phyloP scores from a whole-genome alignment of 371 early-diverging fungal species.

The Mucor irregularis region DNA sequence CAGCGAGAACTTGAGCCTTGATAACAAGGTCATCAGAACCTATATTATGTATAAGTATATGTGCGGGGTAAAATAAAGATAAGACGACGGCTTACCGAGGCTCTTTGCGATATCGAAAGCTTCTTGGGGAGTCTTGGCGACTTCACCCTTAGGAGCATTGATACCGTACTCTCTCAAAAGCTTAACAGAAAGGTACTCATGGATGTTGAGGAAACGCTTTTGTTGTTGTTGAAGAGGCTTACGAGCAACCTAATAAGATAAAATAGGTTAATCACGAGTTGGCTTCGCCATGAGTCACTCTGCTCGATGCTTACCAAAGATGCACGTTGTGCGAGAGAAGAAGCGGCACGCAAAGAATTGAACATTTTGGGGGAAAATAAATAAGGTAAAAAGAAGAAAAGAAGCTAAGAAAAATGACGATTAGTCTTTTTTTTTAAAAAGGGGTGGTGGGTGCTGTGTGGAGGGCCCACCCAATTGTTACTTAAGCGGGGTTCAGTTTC shows the following conservation, averaged over 20 bases:
- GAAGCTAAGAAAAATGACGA: conserved; percentile 10
- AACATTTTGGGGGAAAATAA: conserved; percentile 42
- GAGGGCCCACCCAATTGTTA: conserved; percentile 5
- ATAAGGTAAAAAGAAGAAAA: conserved; percentile 5
- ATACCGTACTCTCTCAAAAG: conserved; percentile 91
- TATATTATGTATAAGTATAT: conserved; percentile 20
- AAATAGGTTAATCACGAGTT: background rate
- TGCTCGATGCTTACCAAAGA: conserved; percentile 64
- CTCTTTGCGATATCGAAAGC: conserved; percentile 85
- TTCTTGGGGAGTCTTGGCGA: conserved; percentile 88
- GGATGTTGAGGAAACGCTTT: conserved; percentile 93
- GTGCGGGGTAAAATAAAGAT: conserved; percentile 2
- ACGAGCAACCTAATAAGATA: conserved; percentile 44
- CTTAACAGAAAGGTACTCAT: conserved; percentile 95
- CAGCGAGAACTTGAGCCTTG: conserved; percentile 98
- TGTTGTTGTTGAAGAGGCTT: conserved; percentile 61
- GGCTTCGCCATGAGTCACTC: too few relatives aligned
- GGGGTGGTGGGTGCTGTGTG: conserved; percentile 8
- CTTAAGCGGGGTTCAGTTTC: conserved; percentile 5
- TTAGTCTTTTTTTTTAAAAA: conserved; percentile 4
- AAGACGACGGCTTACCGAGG: conserved; percentile 62
- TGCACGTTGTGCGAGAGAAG: conserved; percentile 51
- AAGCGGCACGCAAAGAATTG: conserved; percentile 53
- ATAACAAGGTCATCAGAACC: conserved; percentile 89
- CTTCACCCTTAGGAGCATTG: conserved; percentile 86